Conservation (phyloP, 2,329 filamentous ascomycete species). For the Hypoxylon sp. region DNA sequence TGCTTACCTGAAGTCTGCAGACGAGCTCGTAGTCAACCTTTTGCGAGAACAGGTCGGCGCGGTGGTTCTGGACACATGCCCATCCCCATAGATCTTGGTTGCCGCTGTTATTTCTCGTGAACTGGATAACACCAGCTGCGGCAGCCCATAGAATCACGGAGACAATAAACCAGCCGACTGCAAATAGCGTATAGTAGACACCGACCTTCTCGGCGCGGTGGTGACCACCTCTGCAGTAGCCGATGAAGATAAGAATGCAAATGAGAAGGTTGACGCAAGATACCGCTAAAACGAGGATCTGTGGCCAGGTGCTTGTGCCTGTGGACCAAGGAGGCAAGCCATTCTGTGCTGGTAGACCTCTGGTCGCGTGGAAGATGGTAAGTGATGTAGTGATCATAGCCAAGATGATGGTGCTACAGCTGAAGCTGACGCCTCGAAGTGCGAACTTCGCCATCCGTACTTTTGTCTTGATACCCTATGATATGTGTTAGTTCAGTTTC, state of each 20-base stretch:
- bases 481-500: constrained; percentile 50
- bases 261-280: constrained; percentile 82
- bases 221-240: constrained; percentile 90
- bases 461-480: constrained; percentile 87
- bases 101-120: constrained; percentile 73
- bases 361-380: constrained; percentile 90
- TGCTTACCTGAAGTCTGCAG: constrained; percentile 81
- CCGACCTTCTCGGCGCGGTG: constrained; percentile 88
- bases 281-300: constrained; percentile 81
- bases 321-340: constrained; percentile 84
- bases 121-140: constrained; percentile 84
- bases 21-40: constrained; percentile 89
- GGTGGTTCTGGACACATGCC: constrained; percentile 91
- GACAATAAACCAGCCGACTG: constrained; percentile 91
- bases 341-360: constrained; percentile 75
- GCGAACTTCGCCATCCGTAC: constrained; percentile 94
- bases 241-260: constrained; percentile 81
- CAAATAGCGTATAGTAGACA: constrained; percentile 95
- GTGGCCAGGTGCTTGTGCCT: constrained; percentile 85
- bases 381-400: constrained; percentile 90
- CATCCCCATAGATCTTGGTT: constrained; percentile 97
- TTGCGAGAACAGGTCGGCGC: constrained; percentile 77
- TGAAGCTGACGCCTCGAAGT: constrained; percentile 95
- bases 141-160: constrained; percentile 92
- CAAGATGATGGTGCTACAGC: constrained; percentile 93